Evolutionary conservation across 176 grass and related monocot species (phyloP).

Genomic region (Avena insularis): DNA sequence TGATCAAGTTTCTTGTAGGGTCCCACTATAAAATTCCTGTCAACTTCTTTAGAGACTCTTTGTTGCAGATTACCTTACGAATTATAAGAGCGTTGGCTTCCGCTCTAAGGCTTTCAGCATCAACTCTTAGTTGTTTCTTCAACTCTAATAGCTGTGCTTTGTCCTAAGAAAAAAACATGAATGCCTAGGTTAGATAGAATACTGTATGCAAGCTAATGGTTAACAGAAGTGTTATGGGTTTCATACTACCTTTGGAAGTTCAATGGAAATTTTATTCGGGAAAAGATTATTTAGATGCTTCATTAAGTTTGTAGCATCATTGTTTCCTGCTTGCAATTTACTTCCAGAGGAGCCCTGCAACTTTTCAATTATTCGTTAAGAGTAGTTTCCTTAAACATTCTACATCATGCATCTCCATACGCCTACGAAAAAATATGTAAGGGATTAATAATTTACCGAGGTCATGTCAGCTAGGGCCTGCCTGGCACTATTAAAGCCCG

Average conservation of each 20-base stretch:
- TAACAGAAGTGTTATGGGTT: slow-evolving; percentile 2
- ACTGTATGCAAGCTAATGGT: slow-evolving; percentile 25
- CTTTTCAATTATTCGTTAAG: slow-evolving; percentile 24
- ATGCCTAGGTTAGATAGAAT: slow-evolving; percentile 36
- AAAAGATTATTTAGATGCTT: slow-evolving; percentile 69
- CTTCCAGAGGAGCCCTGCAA: slow-evolving; percentile 50
- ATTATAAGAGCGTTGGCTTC: slow-evolving; percentile 68
- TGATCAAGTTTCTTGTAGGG: not conserved
- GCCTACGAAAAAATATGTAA: not conserved
- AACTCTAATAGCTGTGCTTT: slow-evolving; percentile 61
- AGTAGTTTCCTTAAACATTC: slow-evolving; percentile 6
- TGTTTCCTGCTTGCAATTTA: slow-evolving; percentile 54
- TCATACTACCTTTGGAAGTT: slow-evolving; percentile 71
- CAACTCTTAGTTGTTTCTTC: slow-evolving; percentile 75
- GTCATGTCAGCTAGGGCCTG: not conserved
- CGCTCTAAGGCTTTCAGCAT: slow-evolving; percentile 69
- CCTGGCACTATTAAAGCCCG: not conserved
- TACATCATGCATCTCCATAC: slow-evolving; percentile 37
- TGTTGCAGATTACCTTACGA: slow-evolving; percentile 54
- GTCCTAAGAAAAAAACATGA: slow-evolving; percentile 52
- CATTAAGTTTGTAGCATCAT: slow-evolving; percentile 53
- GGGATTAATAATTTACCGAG: not conserved
- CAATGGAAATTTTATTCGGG: slow-evolving; percentile 79
- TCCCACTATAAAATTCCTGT: not conserved
- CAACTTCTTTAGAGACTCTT: not conserved